Evolutionary conservation across 2,329 filamentous ascomycete genomes (phyloP), one percentile per base, ranked within the genome.

Genomic region (Xylaria sp.): DNA sequence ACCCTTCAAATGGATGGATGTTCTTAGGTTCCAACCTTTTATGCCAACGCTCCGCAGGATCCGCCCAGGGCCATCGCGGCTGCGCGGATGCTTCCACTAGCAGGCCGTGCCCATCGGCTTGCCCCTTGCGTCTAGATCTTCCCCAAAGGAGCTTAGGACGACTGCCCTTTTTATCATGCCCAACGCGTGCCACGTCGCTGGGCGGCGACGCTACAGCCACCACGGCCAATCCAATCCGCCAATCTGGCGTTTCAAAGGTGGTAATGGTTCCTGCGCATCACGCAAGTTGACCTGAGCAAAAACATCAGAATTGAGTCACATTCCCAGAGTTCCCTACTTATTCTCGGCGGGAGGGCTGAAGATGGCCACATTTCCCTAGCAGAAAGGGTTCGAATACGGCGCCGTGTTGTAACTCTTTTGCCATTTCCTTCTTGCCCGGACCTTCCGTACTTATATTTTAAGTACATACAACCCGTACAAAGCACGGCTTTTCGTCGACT

Each of bases 241-340:
- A n/a, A 34, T 34, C 43, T 57, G 48, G 54, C 50, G 59, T 53
- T 40, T 59, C 56, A 39, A 61, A 61, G 54, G 49, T 53, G 59
- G 55, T 24, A 59, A 40, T 62, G 50, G 59, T 56, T 57, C 59
- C 52, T 60, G 54, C 52, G 52, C 37, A 57, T 60, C 48, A 60
- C 57, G 57, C 56, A 57, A 57, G 29, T 22, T 41, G 50, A 34
- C 52, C 57, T 60, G 20, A 60, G 55, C 40, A 56, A 44, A 60
- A n/a, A n/a, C n/a, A 57, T 52, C 18, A 48, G 50, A 39, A 24
- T 39, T 52, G 40, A 47, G 51, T 56, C 45, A 56, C 54, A 52
- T 60, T 59, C 39, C 50, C 50, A 44, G 44, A 49, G 46, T 57
- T 58, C 56, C 53, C 52, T 54, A 61, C 44, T 50, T 44, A 24